Evolutionary conservation across 352 stramenopile species (phyloP), one percentile per base, ranked within the genome.

Genomic region (Globisporangium paddicum): DNA sequence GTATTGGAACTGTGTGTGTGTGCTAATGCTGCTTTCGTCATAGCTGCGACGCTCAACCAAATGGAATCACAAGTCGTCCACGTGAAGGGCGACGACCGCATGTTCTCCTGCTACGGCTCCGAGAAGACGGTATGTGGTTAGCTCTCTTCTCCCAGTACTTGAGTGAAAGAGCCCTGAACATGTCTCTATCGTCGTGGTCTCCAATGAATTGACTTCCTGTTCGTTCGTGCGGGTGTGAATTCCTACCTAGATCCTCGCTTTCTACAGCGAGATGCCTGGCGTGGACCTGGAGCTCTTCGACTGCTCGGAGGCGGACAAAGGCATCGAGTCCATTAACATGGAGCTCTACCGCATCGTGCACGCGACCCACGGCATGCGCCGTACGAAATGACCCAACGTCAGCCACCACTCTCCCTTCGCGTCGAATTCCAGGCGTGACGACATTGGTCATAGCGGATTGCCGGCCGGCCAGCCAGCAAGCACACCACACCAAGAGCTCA

Each of bases 101-200:
- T 95, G 73, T 93, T 95, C 58, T 95, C 85, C 9, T 95, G 82
- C 61, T 95, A 91, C 63, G 80, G 82, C 38, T 78, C 73, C 11
- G 80, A 77, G 35, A 73, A 80, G 51, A 90, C 83, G 68, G 82
- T 93, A 57, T 54, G 79, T 62, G 10, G 32, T n/a, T n/a, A n/a
- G n/a, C 28, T 26, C 2, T 41, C 28, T 32, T 32, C 28, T n/a
- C 14, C 4, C 11, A 41, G 10, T 41, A 18, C 34, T 38, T 38
- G 34, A 38, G 34, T 10, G 34, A 14, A 6, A 32, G 14, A 4
- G 19, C 18, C 8, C n/a, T 11, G 38, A 18, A 5, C 38, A 47
- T 47, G 41, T 25, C 18, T 18, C 16, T 26, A 26, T 19, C 6
- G 16, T 19, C 38, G 38, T 5, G 9, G 18, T 44, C 38, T 44